phyloP scores from a whole-genome alignment of 768 basidiomycete species.

The Amanita thiersii region DNA sequence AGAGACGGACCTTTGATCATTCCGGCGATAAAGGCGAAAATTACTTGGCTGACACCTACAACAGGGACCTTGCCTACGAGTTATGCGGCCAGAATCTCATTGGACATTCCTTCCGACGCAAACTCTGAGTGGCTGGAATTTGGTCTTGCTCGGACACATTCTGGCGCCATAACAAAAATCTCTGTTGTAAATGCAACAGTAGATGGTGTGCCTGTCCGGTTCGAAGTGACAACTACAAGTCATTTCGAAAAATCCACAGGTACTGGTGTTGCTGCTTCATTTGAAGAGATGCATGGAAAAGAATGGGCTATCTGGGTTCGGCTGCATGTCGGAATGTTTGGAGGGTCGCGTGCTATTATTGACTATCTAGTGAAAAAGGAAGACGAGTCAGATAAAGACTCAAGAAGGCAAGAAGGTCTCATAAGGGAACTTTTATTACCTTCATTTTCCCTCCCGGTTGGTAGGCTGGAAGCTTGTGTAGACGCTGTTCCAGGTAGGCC shows the following conservation, averaged over 20 bases:
- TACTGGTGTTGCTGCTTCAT: slow-evolving; percentile 28
- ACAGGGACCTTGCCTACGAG: slow-evolving; percentile 25
- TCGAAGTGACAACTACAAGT: slow-evolving; percentile 39
- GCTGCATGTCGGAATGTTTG: slow-evolving; percentile 43
- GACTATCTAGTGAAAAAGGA: slow-evolving; percentile 53
- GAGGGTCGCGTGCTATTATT: slow-evolving; percentile 45
- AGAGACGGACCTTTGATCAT: slow-evolving; percentile 56
- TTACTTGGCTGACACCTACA: slow-evolving; percentile 41
- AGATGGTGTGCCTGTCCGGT: slow-evolving; percentile 57
- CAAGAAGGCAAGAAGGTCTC: slow-evolving; percentile 29
- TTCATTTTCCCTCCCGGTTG: slow-evolving; percentile 64
- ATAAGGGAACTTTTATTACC: slow-evolving; percentile 46
- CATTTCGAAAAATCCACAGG: slow-evolving; percentile 27
- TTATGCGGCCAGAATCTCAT: slow-evolving; percentile 51
- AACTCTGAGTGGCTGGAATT: slow-evolving; percentile 74
- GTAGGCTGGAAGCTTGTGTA: slow-evolving; percentile 55
- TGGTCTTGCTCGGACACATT: slow-evolving; percentile 36
- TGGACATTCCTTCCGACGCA: slow-evolving; percentile 49
- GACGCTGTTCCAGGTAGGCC: slow-evolving; percentile 44
- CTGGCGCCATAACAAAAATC: slow-evolving; percentile 7
- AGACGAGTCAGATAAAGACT: slow-evolving; percentile 8
- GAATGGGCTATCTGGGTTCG: slow-evolving; percentile 63
- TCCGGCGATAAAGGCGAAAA: slow-evolving; percentile 42
- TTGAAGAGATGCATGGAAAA: slow-evolving; percentile 46
- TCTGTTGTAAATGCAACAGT: slow-evolving; percentile 48